phyloP scores from a whole-genome alignment of 2,329 filamentous ascomycete species.

The Didymellaceae sp. region DNA sequence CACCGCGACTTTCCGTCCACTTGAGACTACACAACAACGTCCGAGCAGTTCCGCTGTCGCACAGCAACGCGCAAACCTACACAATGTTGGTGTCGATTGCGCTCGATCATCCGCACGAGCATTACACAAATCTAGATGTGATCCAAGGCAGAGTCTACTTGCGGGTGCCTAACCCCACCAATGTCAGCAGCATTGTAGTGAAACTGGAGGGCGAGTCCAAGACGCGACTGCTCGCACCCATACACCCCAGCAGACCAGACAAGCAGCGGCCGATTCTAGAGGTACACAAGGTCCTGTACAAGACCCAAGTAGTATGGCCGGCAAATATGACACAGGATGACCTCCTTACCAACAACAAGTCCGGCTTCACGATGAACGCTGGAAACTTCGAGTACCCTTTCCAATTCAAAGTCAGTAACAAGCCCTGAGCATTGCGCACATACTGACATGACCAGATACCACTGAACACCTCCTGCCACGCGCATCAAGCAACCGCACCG shows the following conservation, averaged over 20 bases:
- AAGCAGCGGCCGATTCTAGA: slow-evolving; percentile 57
- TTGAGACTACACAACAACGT: slow-evolving; percentile 15
- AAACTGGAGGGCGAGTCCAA: slow-evolving; percentile 83
- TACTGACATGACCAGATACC: slow-evolving; percentile 49
- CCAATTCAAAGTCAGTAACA: slow-evolving; percentile 71
- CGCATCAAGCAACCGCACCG: slow-evolving; percentile 41
- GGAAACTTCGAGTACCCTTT: slow-evolving; percentile 81
- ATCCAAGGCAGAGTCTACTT: slow-evolving; percentile 65
- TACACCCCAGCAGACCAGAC: slow-evolving; percentile 49
- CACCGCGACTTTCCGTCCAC: slow-evolving; percentile 26
- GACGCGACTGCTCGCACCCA: slow-evolving; percentile 66
- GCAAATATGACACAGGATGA: slow-evolving; percentile 54
- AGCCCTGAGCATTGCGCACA: not conserved
- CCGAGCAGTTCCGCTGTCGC: slow-evolving; percentile 2
- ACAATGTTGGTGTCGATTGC: slow-evolving; percentile 64
- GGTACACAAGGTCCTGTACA: slow-evolving; percentile 73
- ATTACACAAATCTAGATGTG: slow-evolving; percentile 81
- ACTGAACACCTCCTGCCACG: slow-evolving; percentile 73
- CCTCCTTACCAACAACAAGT: slow-evolving; percentile 46
- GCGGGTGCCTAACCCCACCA: slow-evolving; percentile 52
- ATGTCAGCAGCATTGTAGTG: slow-evolving; percentile 67
- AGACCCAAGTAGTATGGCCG: slow-evolving; percentile 75
- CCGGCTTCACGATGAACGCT: slow-evolving; percentile 66
- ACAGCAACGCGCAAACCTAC: slow-evolving; percentile 11
- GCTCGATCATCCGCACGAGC: slow-evolving; percentile 69